Evolutionary conservation across 1,139 yeast genomes (phyloP).

Genomic region (Taphrina betulina): DNA sequence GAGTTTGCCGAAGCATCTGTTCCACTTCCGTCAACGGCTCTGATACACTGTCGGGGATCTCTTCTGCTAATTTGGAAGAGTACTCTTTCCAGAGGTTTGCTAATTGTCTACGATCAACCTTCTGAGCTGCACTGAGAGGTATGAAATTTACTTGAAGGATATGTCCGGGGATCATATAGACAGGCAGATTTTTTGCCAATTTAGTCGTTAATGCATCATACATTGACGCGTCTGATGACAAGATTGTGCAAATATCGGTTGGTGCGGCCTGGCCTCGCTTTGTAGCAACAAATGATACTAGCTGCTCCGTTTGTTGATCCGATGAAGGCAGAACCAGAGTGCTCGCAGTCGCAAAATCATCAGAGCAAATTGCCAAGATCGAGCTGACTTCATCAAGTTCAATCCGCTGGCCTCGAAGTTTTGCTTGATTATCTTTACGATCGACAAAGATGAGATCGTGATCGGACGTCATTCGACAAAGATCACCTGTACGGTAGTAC

Average conservation of each 20-base stretch:
- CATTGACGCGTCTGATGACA: conserved; percentile 23
- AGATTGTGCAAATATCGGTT: too few relatives aligned
- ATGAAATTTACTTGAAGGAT: conserved; percentile 34
- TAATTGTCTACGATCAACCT: conserved; percentile 33
- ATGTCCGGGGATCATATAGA: conserved; percentile 39
- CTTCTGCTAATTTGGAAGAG: not conserved
- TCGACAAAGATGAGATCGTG: conserved; percentile 37
- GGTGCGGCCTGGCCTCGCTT: too few relatives aligned
- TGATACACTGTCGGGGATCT: not conserved
- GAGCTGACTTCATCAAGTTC: conserved; percentile 39
- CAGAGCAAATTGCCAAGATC: conserved; percentile 13
- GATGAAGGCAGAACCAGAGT: conserved; percentile 35
- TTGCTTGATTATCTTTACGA: conserved; percentile 39
- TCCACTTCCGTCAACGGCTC: not conserved
- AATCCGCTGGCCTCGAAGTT: conserved; percentile 39
- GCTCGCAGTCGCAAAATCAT: conserved; percentile 30
- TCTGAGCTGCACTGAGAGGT: conserved; percentile 39
- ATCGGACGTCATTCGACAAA: conserved; percentile 37
- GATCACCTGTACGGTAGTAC: conserved; percentile 39
- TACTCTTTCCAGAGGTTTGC: not conserved
- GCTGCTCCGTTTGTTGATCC: conserved; percentile 35
- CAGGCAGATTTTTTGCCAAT: conserved; percentile 28
- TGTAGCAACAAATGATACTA: conserved; percentile 35
- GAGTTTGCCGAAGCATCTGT: conserved; percentile 26
- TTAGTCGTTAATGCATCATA: not conserved